These are phyloP conservation scores for Syncephalis plumigaleata DNA, from an alignment of 371 early-diverging fungal species.

Conservation along the genomic window DNA sequence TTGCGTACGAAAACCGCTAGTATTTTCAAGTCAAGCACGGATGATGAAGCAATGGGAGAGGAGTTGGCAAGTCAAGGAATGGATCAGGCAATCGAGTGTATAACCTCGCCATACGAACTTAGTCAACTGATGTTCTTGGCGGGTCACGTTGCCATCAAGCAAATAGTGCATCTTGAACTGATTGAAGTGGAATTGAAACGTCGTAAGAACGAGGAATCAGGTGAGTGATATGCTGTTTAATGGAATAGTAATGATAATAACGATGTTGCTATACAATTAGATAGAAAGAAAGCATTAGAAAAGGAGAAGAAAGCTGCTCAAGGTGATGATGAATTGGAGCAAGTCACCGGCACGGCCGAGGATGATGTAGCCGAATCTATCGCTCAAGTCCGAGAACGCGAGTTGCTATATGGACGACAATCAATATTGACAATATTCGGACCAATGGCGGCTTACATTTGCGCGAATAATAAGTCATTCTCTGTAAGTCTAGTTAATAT, in stretches of 20 bases:
- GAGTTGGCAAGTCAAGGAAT: conserved; percentile 1
- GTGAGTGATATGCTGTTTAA: not conserved
- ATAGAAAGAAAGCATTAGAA: not conserved
- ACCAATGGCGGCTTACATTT: conserved; percentile 63
- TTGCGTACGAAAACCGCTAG: conserved; percentile 35
- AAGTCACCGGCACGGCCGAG: conserved; percentile 80
- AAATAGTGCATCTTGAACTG: conserved; percentile 83
- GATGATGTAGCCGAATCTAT: conserved; percentile 89
- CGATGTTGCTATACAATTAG: not conserved
- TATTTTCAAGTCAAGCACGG: conserved; percentile 9
- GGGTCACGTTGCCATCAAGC: conserved; percentile 89
- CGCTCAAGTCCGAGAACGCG: conserved; percentile 68
- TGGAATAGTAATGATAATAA: not conserved
- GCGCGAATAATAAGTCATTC: conserved; percentile 59
- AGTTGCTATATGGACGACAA: conserved; percentile 60
- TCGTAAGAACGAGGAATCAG: conserved; percentile 24
- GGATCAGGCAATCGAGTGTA: conserved; percentile 2
- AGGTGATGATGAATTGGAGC: conserved; percentile 65
- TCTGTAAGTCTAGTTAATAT: conserved; percentile 40
- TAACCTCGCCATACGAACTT: conserved; percentile 38
- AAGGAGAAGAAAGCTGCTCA: conserved; percentile 5
- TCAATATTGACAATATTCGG: conserved; percentile 68
- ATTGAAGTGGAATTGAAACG: conserved; percentile 80
- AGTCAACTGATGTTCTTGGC: conserved; percentile 77
- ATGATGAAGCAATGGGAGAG: not conserved